Conservation (phyloP, 768 basidiomycete genomes). For the Pisolithus microcarpus region DNA sequence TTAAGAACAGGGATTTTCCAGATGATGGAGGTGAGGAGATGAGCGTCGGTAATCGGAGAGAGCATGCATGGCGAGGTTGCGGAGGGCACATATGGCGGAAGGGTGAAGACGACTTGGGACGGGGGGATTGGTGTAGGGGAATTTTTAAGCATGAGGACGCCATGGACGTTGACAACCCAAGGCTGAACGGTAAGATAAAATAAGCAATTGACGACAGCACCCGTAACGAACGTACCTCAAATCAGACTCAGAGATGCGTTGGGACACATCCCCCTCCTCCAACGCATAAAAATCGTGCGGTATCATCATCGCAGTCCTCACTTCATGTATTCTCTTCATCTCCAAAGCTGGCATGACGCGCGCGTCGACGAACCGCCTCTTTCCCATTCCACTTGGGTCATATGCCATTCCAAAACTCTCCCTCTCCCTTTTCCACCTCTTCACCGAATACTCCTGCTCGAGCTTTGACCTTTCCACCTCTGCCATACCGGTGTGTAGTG, state of each 20-base stretch:
- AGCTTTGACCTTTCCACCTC: conserved; percentile 66
- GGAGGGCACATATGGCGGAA: conserved; percentile 52
- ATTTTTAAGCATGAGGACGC: conserved; percentile 55
- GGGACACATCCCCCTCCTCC: conserved; percentile 28
- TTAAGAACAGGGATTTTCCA: conserved; percentile 77
- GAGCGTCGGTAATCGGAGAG: conserved; percentile 68
- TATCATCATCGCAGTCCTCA: conserved; percentile 40
- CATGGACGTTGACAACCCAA: conserved; percentile 53
- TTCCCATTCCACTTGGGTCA: conserved; percentile 41
- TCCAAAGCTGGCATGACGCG: conserved; percentile 80
- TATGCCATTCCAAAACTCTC: conserved; percentile 54
- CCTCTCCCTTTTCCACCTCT: conserved; percentile 35
- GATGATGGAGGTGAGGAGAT: conserved; percentile 81
- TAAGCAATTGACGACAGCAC: background rate
- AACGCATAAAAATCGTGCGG: conserved; percentile 40
- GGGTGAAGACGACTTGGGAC: conserved; percentile 54
- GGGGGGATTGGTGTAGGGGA: conserved; percentile 20
- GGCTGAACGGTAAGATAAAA: conserved; percentile 32
- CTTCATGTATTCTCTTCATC: conserved; percentile 46
- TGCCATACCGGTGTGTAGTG: conserved; percentile 67
- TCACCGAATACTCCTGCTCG: conserved; percentile 59
- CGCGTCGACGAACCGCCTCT: conserved; percentile 50
- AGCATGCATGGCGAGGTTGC: conserved; percentile 57
- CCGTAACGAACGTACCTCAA: conserved; percentile 42
- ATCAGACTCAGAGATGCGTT: conserved; percentile 37